Evolutionary conservation across 768 basidiomycete genomes (phyloP).

Genomic region (Daedaleopsis nitida): DNA sequence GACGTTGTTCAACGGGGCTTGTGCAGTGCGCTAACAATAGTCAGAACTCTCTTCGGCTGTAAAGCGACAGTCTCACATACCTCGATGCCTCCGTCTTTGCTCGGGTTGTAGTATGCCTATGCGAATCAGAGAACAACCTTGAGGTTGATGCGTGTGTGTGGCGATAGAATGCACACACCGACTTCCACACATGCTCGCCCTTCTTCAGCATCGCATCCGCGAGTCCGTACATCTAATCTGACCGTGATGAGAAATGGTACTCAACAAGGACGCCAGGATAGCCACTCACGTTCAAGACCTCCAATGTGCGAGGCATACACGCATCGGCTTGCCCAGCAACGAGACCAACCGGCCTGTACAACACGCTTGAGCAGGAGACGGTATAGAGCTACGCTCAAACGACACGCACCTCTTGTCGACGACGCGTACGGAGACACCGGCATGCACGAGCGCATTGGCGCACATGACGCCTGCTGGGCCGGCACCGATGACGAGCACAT

Average conservation of each 20-base stretch:
- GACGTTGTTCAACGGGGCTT: background rate
- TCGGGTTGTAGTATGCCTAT: constrained; percentile 24
- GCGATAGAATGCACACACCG: background rate
- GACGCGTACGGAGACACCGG: constrained; percentile 38
- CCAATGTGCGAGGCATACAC: constrained; percentile 31
- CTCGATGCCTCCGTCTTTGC: constrained; percentile 18
- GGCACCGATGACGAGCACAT: constrained; percentile 31
- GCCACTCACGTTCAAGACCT: constrained; percentile 2
- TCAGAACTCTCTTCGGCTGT: background rate
- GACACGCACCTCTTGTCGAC: constrained; percentile 40
- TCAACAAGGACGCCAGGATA: background rate
- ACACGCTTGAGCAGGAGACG: background rate
- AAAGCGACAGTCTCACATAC: background rate
- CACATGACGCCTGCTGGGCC: constrained; percentile 45
- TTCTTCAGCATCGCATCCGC: background rate
- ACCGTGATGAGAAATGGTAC: background rate
- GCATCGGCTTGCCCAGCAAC: constrained; percentile 31
- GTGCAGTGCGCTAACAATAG: background rate
- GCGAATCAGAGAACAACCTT: constrained; percentile 14
- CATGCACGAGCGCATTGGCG: constrained; percentile 40
- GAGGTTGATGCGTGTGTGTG: too few species aligned
- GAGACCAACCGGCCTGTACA: background rate
- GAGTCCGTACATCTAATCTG: background rate
- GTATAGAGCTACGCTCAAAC: background rate
- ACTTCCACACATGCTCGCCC: background rate